Evolutionary conservation across 2,329 filamentous ascomycete species (phyloP).

Genomic region (Penicillium sp.): DNA sequence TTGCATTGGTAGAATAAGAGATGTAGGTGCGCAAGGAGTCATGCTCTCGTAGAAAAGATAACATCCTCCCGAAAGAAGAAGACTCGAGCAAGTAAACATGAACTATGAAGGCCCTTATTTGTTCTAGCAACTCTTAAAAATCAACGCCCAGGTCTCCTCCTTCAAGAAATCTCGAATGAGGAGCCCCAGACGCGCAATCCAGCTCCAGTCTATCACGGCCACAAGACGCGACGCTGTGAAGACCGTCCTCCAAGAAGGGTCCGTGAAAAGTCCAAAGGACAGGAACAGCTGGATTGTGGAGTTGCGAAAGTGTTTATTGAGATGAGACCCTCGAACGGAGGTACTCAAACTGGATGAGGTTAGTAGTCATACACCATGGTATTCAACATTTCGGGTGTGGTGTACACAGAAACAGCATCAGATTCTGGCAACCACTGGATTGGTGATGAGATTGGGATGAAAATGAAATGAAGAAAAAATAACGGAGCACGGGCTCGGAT

Average conservation of each 20-base stretch:
- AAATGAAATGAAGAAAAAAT: not conserved
- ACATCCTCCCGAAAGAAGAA: conserved; percentile 12
- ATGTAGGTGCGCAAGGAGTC: conserved; percentile 49
- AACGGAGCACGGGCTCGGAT: not conserved
- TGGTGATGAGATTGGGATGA: not conserved
- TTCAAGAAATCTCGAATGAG: conserved; percentile 4
- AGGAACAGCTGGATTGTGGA: conserved; percentile 37
- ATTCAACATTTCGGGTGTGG: not conserved
- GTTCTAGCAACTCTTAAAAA: conserved; percentile 36
- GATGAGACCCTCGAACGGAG: not conserved
- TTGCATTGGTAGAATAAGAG: conserved; percentile 1
- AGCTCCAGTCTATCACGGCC: conserved; percentile 43
- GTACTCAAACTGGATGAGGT: not conserved
- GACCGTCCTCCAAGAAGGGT: conserved; percentile 39
- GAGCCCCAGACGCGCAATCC: conserved; percentile 28
- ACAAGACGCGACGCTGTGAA: conserved; percentile 43
- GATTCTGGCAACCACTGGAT: conserved; percentile 3
- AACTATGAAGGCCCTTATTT: conserved; percentile 49
- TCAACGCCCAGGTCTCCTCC: conserved; percentile 8
- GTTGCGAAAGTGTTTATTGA: conserved; percentile 22
- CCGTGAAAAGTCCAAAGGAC: conserved; percentile 27
- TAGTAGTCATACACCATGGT: not conserved
- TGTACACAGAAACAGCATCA: conserved; percentile 6
- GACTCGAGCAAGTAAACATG: conserved; percentile 39
- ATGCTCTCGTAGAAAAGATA: conserved; percentile 41